Evolutionary conservation across 2,329 filamentous ascomycete genomes (phyloP).

Genomic region (Monosporascus sp.): DNA sequence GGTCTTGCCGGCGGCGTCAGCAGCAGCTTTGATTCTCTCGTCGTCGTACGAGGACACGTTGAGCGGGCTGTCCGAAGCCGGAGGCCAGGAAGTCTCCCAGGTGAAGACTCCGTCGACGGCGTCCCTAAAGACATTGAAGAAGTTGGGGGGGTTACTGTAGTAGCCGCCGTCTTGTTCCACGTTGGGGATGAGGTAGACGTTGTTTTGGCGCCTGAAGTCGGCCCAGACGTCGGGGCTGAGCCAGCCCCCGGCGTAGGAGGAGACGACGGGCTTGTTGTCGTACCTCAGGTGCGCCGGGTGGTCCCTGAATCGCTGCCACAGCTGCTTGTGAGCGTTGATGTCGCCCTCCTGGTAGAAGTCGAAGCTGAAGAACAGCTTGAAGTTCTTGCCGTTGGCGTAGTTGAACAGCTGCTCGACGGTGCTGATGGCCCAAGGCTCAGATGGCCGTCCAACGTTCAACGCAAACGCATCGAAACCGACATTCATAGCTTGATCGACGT

Average conservation of each 20-base stretch:
- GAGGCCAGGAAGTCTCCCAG: slow-evolving; percentile 33
- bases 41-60: slow-evolving; percentile 22
- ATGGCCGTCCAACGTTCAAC: slow-evolving; percentile 27
- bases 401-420: slow-evolving; percentile 26
- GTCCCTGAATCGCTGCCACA: slow-evolving; percentile 19
- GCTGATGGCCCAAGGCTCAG: slow-evolving; percentile 17
- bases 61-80: slow-evolving; percentile 13
- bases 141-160: slow-evolving; percentile 22
- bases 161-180: slow-evolving; percentile 26
- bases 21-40: slow-evolving; percentile 16
- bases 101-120: slow-evolving; percentile 31
- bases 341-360: slow-evolving; percentile 24
- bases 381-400: slow-evolving; percentile 20
- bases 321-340: slow-evolving; percentile 17
- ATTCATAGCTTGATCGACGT: slow-evolving; percentile 25
- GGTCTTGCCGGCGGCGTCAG: slow-evolving; percentile 20
- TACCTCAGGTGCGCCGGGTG: slow-evolving; percentile 25
- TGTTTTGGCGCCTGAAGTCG: slow-evolving; percentile 20
- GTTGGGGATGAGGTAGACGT: slow-evolving; percentile 30
- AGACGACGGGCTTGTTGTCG: slow-evolving; percentile 24
- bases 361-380: slow-evolving; percentile 33
- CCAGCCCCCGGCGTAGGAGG: slow-evolving; percentile 22
- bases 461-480: slow-evolving; percentile 29
- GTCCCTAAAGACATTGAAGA: slow-evolving; percentile 25
- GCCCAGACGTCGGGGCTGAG: slow-evolving; percentile 20